Percentiles rank a stretch among this genome's conserved stretches.
These are phyloP conservation scores for Amauroascus niger DNA, from an alignment of 2,329 filamentous ascomycete species.

Conservation along the genomic window DNA sequence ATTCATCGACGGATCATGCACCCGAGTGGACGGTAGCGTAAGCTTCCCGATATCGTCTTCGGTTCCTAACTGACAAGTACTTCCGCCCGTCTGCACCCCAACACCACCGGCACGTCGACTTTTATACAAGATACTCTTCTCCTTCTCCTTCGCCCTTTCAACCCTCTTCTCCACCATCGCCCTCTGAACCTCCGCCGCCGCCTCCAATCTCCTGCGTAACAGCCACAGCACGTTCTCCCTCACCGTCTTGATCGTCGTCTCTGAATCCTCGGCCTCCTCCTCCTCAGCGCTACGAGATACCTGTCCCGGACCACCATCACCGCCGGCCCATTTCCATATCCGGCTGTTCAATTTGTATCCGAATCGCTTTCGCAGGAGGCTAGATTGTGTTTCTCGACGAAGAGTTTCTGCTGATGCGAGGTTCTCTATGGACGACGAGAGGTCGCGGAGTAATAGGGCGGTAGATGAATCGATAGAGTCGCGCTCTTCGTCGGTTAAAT, in stretches of 20 bases:
- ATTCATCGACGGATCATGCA: slow-evolving; percentile 21
- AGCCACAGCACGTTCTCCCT: slow-evolving; percentile 79
- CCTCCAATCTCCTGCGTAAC: slow-evolving; percentile 63
- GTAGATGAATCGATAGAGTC: slow-evolving; percentile 82
- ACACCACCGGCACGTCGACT: slow-evolving; percentile 34
- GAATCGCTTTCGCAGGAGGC: slow-evolving; percentile 64
- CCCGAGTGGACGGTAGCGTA: slow-evolving; percentile 26
- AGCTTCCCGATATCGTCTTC: slow-evolving; percentile 21
- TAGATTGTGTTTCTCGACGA: slow-evolving; percentile 63
- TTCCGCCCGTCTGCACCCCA: slow-evolving; percentile 11
- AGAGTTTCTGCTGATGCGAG: slow-evolving; percentile 75
- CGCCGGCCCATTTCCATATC: slow-evolving; percentile 59
- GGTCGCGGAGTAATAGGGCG: slow-evolving; percentile 72
- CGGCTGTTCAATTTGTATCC: slow-evolving; percentile 40
- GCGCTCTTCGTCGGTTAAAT: slow-evolving; percentile 69
- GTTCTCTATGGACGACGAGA: slow-evolving; percentile 69
- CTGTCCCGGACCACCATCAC: slow-evolving; percentile 21
- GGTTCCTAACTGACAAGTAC: slow-evolving; percentile 19
- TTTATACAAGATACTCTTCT: slow-evolving; percentile 73
- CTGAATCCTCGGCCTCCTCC: slow-evolving; percentile 58
- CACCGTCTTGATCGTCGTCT: slow-evolving; percentile 57
- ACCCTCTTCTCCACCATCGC: slow-evolving; percentile 89
- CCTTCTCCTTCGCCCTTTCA: slow-evolving; percentile 77
- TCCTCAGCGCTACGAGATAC: slow-evolving; percentile 57
- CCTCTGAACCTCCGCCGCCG: slow-evolving; percentile 67